phyloP scores from a whole-genome alignment of 306 rosid species.

The Alnus rubra region DNA sequence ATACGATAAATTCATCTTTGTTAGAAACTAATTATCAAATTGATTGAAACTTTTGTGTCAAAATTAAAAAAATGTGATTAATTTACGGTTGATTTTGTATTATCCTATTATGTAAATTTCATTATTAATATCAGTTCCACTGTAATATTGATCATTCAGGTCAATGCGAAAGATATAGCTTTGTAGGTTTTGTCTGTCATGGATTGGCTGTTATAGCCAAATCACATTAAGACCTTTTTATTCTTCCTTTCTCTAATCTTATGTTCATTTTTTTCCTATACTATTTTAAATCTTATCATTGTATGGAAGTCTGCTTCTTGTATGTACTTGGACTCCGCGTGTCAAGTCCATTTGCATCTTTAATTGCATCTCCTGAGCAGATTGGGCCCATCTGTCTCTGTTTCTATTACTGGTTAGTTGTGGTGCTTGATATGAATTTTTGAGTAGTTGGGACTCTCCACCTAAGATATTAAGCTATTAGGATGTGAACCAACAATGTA shows the following conservation, averaged over 20 bases:
- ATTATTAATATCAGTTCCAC: background rate
- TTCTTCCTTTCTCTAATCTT: background rate
- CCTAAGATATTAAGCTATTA: background rate
- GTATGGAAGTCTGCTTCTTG: too few species aligned
- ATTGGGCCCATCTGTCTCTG: background rate
- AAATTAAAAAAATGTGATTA: background rate
- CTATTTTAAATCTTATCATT: too few species aligned
- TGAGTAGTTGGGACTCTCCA: background rate
- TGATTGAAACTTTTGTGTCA: background rate
- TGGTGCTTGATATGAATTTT: background rate
- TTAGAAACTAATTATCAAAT: background rate
- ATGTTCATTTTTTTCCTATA: too few species aligned
- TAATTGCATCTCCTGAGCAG: background rate
- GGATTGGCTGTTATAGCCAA: background rate
- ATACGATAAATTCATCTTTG: background rate
- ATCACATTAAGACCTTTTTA: background rate
- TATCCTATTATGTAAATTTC: background rate
- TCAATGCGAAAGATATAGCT: background rate
- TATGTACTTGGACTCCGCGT: background rate
- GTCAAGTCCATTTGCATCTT: background rate
- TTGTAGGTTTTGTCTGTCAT: background rate
- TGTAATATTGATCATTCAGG: background rate
- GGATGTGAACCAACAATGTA: background rate
- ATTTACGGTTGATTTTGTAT: background rate
- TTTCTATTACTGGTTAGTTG: background rate